phyloP scores from a whole-genome alignment of 1,139 yeast genomes.

The Candida glucosophila region DNA sequence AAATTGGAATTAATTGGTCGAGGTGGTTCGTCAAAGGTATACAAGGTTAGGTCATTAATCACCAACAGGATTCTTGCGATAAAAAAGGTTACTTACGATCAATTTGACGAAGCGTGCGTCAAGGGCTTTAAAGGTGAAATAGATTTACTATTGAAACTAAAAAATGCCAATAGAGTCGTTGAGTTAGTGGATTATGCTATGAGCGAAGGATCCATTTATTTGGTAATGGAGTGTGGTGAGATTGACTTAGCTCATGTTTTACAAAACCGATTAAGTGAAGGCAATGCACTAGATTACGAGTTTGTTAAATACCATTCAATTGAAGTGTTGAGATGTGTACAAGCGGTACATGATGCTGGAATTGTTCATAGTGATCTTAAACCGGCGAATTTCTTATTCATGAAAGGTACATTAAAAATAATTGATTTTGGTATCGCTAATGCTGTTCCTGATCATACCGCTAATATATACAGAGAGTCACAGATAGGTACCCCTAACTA shows the following conservation, averaged over 20 bases:
- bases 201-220: constrained; percentile 51
- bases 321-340: constrained; percentile 77
- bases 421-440: constrained; percentile 97
- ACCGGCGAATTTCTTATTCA: constrained; percentile 90
- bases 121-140: constrained; percentile 87
- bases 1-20: constrained; percentile 74
- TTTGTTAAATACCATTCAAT: constrained; percentile 76
- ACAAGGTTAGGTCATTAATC: constrained; percentile 54
- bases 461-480: constrained; percentile 80
- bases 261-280: constrained; percentile 40
- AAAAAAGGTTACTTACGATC: constrained; percentile 74
- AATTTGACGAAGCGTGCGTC: constrained; percentile 66
- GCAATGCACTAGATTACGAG: constrained; percentile 54
- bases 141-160: constrained; percentile 55
- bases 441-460: constrained; percentile 88
- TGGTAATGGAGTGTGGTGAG: constrained; percentile 96
- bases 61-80: constrained; percentile 63
- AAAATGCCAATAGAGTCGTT: constrained; percentile 66
- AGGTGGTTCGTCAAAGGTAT: constrained; percentile 93
- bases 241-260: constrained; percentile 81
- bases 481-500: constrained; percentile 95
- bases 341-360: constrained; percentile 80
- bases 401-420: constrained; percentile 73
- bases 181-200: constrained; percentile 67
- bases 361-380: constrained; percentile 92